Evolutionary conservation across 257 asterid species (phyloP).

Genomic region (Hygrophila difformis): DNA sequence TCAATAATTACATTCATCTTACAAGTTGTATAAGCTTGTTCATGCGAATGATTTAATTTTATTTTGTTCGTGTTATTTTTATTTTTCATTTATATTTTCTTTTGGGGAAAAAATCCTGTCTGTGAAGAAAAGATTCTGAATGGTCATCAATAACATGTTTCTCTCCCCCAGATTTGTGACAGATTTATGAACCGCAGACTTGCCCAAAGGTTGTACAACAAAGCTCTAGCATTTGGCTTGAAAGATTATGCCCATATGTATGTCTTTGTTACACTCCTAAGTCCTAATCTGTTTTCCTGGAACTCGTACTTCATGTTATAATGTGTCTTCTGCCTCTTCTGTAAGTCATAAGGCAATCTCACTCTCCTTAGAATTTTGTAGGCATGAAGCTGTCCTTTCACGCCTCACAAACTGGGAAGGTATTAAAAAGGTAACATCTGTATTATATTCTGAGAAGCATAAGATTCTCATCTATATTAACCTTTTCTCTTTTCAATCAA

Average conservation of each 20-base stretch:
- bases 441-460: conserved; percentile 2
- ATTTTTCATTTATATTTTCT: too few species aligned
- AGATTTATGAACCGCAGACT: conserved; percentile 71
- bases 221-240: conserved; percentile 67
- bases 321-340: conserved; percentile 13
- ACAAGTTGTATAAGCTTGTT: too few species aligned
- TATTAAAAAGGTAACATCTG: conserved; percentile 47
- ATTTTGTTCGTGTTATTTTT: too few species aligned
- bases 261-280: conserved; percentile 8
- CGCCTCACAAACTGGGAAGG: conserved; percentile 93
- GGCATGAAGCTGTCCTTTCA: conserved; percentile 69
- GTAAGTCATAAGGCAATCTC: conserved; percentile 9
- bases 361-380: conserved; percentile 24
- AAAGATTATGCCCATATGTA: conserved; percentile 70
- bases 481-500: too few species aligned
- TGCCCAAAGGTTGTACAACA: conserved; percentile 60
- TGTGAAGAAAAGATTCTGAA: background rate
- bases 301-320: background rate
- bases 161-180: conserved; percentile 59
- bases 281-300: conserved; percentile 11
- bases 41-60: too few species aligned
- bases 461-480: background rate
- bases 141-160: background rate
- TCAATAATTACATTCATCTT: too few species aligned
- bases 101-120: too few species aligned